Evolutionary conservation across 371 early-diverging fungal species (phyloP).

Genomic region (Cokeromyces recurvatus): DNA sequence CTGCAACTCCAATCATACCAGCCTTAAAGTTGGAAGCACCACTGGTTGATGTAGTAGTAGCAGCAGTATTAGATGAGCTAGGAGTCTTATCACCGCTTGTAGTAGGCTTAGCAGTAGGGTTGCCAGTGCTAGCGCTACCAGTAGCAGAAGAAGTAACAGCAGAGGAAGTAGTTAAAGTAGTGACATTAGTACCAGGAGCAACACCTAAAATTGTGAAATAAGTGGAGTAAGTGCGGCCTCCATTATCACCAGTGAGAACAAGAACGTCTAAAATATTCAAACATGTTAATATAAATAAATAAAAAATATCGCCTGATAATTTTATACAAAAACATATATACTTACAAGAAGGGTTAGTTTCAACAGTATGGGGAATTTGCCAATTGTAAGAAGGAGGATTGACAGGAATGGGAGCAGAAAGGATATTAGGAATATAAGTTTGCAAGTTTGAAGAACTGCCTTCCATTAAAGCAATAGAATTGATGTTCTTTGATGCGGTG

Average conservation of each 20-base stretch:
- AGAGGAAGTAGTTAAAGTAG: not conserved
- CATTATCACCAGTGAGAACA: conserved; percentile 26
- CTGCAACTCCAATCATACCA: conserved; percentile 17
- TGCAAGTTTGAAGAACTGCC: conserved; percentile 26
- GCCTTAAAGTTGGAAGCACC: conserved; percentile 11
- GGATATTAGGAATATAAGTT: conserved; percentile 14
- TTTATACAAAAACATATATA: not conserved
- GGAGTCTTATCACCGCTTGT: conserved; percentile 2
- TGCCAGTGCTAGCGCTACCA: conserved; percentile 1
- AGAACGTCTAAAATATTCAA: conserved; percentile 23
- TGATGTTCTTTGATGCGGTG: conserved; percentile 12
- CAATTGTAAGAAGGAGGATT: conserved; percentile 20
- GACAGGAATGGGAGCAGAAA: conserved; percentile 20
- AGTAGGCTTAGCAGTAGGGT: conserved; percentile 1
- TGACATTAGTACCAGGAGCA: conserved; percentile 4
- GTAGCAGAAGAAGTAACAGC: conserved; percentile 3
- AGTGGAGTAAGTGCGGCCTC: conserved; percentile 28
- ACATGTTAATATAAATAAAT: not conserved
- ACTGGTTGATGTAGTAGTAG: not conserved
- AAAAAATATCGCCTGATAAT: not conserved
- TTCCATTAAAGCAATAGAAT: conserved; percentile 25
- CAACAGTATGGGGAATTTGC: conserved; percentile 24
- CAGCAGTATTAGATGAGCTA: conserved; percentile 5
- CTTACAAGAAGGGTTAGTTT: conserved; percentile 28
- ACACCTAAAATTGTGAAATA: conserved; percentile 36